Percentiles rank a stretch among this genome's conserved stretches.
Evolutionary conservation across 2,329 filamentous ascomycete species (phyloP).

Genomic region (Trichoderma polysporum): DNA sequence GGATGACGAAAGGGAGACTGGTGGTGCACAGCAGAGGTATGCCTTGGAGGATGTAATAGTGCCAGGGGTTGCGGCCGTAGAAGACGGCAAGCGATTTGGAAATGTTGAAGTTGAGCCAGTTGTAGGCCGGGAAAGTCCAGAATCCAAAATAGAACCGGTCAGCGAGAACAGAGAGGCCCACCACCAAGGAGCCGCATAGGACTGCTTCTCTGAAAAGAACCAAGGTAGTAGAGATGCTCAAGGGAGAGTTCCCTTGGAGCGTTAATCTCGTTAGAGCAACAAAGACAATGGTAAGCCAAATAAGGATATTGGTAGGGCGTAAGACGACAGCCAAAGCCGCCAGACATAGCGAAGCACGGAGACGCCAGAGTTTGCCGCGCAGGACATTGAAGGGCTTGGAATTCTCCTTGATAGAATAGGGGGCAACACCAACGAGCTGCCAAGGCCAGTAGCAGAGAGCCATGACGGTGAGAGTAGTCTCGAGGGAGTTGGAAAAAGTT

Average conservation of each 20-base stretch:
- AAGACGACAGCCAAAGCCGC: slow-evolving; percentile 82
- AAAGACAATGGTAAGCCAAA: slow-evolving; percentile 70
- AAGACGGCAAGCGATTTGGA: slow-evolving; percentile 84
- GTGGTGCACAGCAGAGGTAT: slow-evolving; percentile 84
- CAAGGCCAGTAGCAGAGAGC: slow-evolving; percentile 88
- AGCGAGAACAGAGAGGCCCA: slow-evolving; percentile 62
- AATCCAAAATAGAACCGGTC: slow-evolving; percentile 79
- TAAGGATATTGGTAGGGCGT: slow-evolving; percentile 82
- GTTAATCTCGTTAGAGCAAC: slow-evolving; percentile 45
- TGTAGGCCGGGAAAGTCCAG: slow-evolving; percentile 86
- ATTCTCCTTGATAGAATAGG: slow-evolving; percentile 41
- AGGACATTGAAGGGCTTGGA: slow-evolving; percentile 33
- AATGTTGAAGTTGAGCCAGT: slow-evolving; percentile 89
- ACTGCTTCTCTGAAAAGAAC: slow-evolving; percentile 62
- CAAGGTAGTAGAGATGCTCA: slow-evolving; percentile 45
- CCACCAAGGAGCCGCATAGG: slow-evolving; percentile 61
- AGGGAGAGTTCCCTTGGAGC: slow-evolving; percentile 39
- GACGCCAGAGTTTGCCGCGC: slow-evolving; percentile 29
- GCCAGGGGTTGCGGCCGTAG: slow-evolving; percentile 85
- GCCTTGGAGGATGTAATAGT: slow-evolving; percentile 92
- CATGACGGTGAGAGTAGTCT: slow-evolving; percentile 80
- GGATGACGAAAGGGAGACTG: slow-evolving; percentile 71
- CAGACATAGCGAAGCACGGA: slow-evolving; percentile 64
- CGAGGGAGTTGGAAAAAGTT: slow-evolving; percentile 90
- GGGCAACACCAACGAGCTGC: slow-evolving; percentile 57